Evolutionary conservation across 1,139 yeast genomes (phyloP), one percentile per base, ranked within the genome.

Genomic region (Lipomyces yarrowii): DNA sequence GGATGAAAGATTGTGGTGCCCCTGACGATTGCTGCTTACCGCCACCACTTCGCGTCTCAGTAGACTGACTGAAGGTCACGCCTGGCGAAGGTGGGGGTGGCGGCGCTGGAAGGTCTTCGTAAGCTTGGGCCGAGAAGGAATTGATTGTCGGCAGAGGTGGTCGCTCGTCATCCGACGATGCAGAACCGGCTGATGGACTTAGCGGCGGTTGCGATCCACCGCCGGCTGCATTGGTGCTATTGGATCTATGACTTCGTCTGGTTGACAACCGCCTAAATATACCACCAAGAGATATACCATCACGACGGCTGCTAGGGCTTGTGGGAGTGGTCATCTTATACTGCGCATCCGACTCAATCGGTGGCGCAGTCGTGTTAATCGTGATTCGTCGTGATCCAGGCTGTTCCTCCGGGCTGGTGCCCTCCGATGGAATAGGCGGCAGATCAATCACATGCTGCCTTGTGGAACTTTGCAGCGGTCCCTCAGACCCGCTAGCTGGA

Each of bases 211-310:
- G 32, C 26, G 21, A n/a, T 6, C 39, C 61, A 18, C 61, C 59
- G 11, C 63, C 63, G 48, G 60, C 62, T 21, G 64, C 60, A 30
- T 46, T 37, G 32, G 51, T 56, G 48, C 64, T 64, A n/a, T 48
- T 26, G 6, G 69, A 58, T 30, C 68, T 60, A 30, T 67, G 69
- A 5, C 52, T 48, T 5, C 64, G 63, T 7, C 69, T 55, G 10
- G 69, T 67, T 3, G 69, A 67, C 23, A 67, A 18, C 3, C 69
- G 57, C 15, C 69, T 56, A 13, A 67, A 57, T 15, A 67, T 61
- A 1, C 69, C 65, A n/a, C 69, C 65, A 5, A 67, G 52, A 10
- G 69, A 61, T 13, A 67, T 13, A 5, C 68, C 69, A 23, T 65
- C 68, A 6, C 62, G 61, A 26, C 60, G 59, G 15, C 57, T 10